Evolutionary conservation across 306 rosid genomes (phyloP).

Genomic region (Medicago arabica): DNA sequence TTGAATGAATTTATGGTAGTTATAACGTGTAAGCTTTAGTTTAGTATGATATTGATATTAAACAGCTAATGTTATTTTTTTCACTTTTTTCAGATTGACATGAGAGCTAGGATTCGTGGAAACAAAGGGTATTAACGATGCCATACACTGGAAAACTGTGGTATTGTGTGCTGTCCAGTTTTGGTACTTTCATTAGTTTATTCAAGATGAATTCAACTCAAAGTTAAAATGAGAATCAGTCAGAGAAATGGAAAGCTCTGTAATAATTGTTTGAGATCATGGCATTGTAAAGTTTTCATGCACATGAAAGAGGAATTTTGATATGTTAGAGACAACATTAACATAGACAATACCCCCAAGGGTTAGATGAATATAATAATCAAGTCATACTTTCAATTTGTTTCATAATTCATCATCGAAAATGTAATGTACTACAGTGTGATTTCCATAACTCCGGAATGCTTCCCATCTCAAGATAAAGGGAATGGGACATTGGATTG

Average conservation of each 20-base stretch:
- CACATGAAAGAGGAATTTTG: conserved; percentile 24
- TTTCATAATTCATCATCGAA: neutral
- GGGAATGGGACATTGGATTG: neutral
- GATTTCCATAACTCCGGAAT: neutral
- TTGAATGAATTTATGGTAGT: conserved; percentile 9
- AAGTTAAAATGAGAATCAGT: conserved; percentile 27
- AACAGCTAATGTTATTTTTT: neutral
- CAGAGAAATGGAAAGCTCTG: conserved; percentile 14
- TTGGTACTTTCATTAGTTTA: conserved; percentile 16
- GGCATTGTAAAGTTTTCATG: conserved; percentile 26
- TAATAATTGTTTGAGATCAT: conserved; percentile 34
- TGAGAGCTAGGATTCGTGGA: conserved; percentile 70
- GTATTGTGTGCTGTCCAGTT: conserved; percentile 14
- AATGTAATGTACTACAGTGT: neutral
- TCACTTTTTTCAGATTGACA: conserved; percentile 50
- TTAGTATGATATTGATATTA: conserved; percentile 29
- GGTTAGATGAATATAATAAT: neutral
- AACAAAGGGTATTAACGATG: conserved; percentile 59
- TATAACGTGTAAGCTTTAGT: conserved; percentile 16
- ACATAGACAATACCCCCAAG: neutral
- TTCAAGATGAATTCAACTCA: conserved; percentile 33
- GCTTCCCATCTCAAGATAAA: neutral
- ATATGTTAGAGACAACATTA: conserved; percentile 17
- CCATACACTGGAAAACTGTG: conserved; percentile 15
- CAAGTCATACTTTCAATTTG: neutral